Evolutionary conservation across 164 flowering plant genomes (phyloP), one percentile per base, ranked within the genome.

Genomic region (Umbilicus rupestris): DNA sequence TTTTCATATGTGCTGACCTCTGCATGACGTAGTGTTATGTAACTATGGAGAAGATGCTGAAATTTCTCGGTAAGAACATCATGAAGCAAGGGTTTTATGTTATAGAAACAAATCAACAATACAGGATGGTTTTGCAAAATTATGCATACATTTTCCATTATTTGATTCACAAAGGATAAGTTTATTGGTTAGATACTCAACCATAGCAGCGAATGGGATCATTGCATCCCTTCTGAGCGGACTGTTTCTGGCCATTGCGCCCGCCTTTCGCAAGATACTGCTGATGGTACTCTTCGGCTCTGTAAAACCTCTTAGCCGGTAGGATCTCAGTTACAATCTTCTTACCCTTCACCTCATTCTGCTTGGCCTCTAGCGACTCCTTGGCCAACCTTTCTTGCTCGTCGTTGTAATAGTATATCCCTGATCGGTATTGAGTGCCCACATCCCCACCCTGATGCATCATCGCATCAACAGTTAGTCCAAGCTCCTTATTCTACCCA

Each of bases 141-240:
- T 41, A 41, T 10, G 9, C 44, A 41, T 41, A 41, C 44, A 41
- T 41, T 41, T 41, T 41, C 16, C 6, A 2, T 50, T 20, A 50
- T 50, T 20, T 20, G 28, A 22, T 20, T 20, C 10, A 7, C 28
- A 7, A 20, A 20, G 57, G 26, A 12, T 20, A 22, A 50, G 3
- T 1, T 50, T 28, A 20, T 50, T 1, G 11, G 57, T 10, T 20
- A 0, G 57, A 50, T 50, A 4, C 22, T 82, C 70, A 87, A 55
- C 91, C 91, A 69, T 87, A 89, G 77, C 96, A 90, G 41, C 91
- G 69, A 69, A 91, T 87, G 29, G 93, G 93, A 55, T 89, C 94
- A 65, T 72, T 84, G 85, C 97, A 91, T 22, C 89, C 90, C 73
- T 92, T 92, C 39, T 68, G 73, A 22, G 90, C 87, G 39, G 88